These are phyloP conservation scores for Candida xyloterini DNA, from an alignment of 805 yeast genomes.

Conservation along the genomic window DNA sequence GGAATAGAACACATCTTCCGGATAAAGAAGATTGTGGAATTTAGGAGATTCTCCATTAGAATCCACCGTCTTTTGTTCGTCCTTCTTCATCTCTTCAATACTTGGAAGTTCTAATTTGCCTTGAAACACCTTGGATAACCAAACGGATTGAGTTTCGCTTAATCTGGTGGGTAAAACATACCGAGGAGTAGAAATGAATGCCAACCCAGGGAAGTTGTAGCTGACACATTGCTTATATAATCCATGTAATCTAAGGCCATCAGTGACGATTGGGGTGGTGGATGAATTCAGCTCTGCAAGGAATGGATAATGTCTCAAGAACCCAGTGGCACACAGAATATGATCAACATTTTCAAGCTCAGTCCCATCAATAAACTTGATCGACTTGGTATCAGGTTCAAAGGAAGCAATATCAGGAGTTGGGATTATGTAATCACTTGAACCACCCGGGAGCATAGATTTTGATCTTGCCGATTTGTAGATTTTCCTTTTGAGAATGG, in stretches of 20 bases:
- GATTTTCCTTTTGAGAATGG: constrained; percentile 39
- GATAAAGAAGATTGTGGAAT: constrained; percentile 52
- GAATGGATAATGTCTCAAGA: constrained; percentile 60
- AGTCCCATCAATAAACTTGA: constrained; percentile 49
- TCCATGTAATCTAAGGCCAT: constrained; percentile 48
- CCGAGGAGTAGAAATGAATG: constrained; percentile 60
- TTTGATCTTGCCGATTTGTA: constrained; percentile 51
- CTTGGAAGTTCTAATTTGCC: constrained; percentile 53
- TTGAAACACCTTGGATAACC: constrained; percentile 60
- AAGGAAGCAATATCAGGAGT: constrained; percentile 43
- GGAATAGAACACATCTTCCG: constrained; percentile 56
- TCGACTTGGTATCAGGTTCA: constrained; percentile 36
- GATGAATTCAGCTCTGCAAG: constrained; percentile 34
- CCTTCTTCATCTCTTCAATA: constrained; percentile 41
- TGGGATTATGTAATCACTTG: constrained; percentile 38
- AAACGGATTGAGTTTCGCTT: constrained; percentile 62
- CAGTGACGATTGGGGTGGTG: constrained; percentile 38
- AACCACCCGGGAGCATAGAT: constrained; percentile 42
- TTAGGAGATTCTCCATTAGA: constrained; percentile 43
- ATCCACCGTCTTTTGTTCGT: constrained; percentile 38
- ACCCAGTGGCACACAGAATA: constrained; percentile 71
- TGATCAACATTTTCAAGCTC: constrained; percentile 45
- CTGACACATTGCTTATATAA: constrained; percentile 61
- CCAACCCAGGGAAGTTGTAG: constrained; percentile 59
- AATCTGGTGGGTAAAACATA: constrained; percentile 61